Base-by-base conservation (phyloP, 1,284 basidiomycete genomes). In the Laetiporus sulphureus region DNA sequence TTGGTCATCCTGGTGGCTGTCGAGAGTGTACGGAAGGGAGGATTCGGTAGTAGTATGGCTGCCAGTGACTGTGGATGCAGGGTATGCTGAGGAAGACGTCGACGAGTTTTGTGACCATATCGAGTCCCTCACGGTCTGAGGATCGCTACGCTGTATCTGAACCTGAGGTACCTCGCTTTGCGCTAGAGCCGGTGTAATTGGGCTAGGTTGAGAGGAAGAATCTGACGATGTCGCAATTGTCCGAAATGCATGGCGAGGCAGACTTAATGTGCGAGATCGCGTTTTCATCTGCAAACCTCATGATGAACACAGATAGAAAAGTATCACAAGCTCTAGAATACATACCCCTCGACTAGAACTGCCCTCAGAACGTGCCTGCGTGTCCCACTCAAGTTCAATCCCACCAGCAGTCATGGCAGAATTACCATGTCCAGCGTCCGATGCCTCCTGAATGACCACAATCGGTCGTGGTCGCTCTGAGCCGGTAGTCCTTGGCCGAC, bases 41-140 rank as follows among this genome's bases (percentile, higher is more conserved):
- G 63, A 76, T 46, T 75, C 73, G 20, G 72, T 67, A n/a, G n/a
- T n/a, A n/a, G n/a, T n/a, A 12, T 66, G 68, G 12, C 80, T 79
- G 16, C 73, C 66, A 35, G 75, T 79, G 3, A 66, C 68, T 1
- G 68, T 77, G 32, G 84, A 87, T 42, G 73, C 69, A 40, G 85
- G 86, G 52, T 88, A 89, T 19, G 86, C 60, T 8, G 86, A 87
- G 5, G 84, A 85, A 13, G 80, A 79, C 23, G 74, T 70, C 4
- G 71, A 69, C 5, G 84, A 83, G 43, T 65, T 62, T 27, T 71
- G 66, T 3, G 75, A 75, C 30, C 68, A 35, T 13, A 77, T 46
- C 12, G 77, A 79, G 50, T 79, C 72, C 43, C 71, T 67, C 36
- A 67, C 49, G 32, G 60, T 57, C 23, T 50, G 53, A 18, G 49